Conservation (phyloP, 2,329 filamentous ascomycete species). For the Arthrobotrys iridis region DNA sequence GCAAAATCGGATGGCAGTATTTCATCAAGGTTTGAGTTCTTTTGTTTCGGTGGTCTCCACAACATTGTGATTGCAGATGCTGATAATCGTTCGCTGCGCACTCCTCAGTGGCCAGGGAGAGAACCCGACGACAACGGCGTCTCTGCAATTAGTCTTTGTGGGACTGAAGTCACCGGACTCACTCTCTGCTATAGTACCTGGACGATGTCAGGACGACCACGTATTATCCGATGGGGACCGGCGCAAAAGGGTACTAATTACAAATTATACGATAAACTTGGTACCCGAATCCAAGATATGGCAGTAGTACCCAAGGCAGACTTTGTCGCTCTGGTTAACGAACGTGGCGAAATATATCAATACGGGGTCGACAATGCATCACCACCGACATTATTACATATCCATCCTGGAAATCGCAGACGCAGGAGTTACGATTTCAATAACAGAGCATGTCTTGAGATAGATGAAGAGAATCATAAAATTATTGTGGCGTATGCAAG, state of each 20-base stretch:
- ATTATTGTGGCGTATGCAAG: not conserved
- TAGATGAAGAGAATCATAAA: not conserved
- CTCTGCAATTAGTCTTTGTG: not conserved
- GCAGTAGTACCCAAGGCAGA: not conserved
- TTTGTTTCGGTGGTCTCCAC: too few relatives aligned
- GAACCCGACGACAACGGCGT: not conserved
- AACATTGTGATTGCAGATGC: too few relatives aligned
- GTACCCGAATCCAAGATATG: not conserved
- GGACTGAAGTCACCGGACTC: not conserved
- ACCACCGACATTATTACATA: not conserved
- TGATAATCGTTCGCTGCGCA: too few relatives aligned
- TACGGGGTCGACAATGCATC: not conserved
- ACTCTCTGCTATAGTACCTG: not conserved
- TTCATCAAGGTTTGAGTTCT: too few relatives aligned
- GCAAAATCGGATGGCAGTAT: too few relatives aligned
- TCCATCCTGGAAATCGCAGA: not conserved
- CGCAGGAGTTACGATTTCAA: not conserved
- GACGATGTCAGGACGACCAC: not conserved
- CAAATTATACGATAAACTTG: not conserved
- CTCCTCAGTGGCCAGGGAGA: not conserved
- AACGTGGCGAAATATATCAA: not conserved
- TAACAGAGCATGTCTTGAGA: not conserved
- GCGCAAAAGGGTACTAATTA: not conserved
- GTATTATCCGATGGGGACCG: not conserved
- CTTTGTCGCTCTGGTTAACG: not conserved